Evolutionary conservation across 306 rosid genomes (phyloP).

Genomic region (Carpinus fangiana): DNA sequence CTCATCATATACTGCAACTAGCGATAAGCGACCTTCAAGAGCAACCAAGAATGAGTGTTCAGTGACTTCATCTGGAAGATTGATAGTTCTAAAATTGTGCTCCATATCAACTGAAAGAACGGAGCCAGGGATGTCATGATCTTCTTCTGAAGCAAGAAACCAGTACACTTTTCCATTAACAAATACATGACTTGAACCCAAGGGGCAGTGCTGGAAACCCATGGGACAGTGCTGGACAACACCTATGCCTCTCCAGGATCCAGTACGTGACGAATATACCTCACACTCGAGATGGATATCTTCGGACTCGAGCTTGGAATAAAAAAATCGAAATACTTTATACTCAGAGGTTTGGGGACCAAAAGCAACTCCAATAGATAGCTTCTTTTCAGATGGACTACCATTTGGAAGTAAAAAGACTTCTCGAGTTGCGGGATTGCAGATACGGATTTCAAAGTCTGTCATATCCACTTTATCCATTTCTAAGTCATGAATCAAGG

Average conservation of each 20-base stretch:
- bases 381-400: constrained; percentile 15
- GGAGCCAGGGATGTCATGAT: constrained; percentile 8
- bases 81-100: constrained; percentile 11
- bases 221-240: constrained; percentile 24
- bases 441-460: constrained; percentile 28
- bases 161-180: constrained; percentile 27
- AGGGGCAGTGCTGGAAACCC: constrained; percentile 1
- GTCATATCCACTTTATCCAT: background rate
- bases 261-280: constrained; percentile 24
- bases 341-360: constrained; percentile 25
- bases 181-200: constrained; percentile 25
- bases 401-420: constrained; percentile 20
- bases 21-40: constrained; percentile 27
- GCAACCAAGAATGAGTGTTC: constrained; percentile 20
- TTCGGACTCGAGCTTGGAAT: background rate
- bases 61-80: constrained; percentile 20
- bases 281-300: constrained; percentile 23
- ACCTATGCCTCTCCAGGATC: constrained; percentile 32
- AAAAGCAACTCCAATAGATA: constrained; percentile 31
- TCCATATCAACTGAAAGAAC: constrained; percentile 29
- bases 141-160: constrained; percentile 29
- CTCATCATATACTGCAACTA: constrained; percentile 23
- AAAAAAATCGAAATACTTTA: constrained; percentile 29
- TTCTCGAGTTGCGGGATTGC: constrained; percentile 35
- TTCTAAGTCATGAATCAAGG: constrained; percentile 5